Evolutionary conservation across 495 filamentous ascomycete genomes (phyloP), one percentile per base, ranked within the genome.

Genomic region (Podospora pseudopauciseta): DNA sequence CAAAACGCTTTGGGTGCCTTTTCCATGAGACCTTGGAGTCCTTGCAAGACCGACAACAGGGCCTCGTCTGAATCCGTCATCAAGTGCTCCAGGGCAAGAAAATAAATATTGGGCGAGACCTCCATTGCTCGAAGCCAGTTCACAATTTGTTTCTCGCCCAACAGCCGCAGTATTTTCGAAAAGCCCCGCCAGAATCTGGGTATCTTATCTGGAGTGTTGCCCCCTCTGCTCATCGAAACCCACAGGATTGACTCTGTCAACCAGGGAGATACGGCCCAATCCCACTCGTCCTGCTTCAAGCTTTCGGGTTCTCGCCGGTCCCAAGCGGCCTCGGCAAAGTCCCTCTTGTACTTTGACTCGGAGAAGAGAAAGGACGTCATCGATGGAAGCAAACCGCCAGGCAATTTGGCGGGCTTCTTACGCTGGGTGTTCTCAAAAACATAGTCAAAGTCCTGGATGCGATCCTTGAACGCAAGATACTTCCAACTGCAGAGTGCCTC

Each of bases 1-100:
- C 93, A 97, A 72, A 96, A 96, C 66, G 90, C 89, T 57, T 83
- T 85, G 0, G 91, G 85, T 0, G 91, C 89, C 67, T 90, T 90
- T 66, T 88, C 85, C 57, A 97, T 79, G 16, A 97, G 82, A 11
- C 76, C 81, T 32, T 84, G 83, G 61, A 95, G 86, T 0, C 87
- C 87, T 67, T 87, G 85, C 30, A 95, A 73, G 5, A 93, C 78
- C 69, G 87, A 80, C 13, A 82, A 77, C 61, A 96, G 79, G 13
- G 87, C 83, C 3, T 84, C 81, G 1, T 80, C 79, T 13, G 84
- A 87, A 58, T 86, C 81, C 20, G 89, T 82, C 20, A 80, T 80
- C 28, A 96, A 81, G 73, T 96, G 92, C 26, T 92, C 89, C 11
- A 97, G 83, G 27, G 89, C 87, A 18, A 96, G 80, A 13, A 85